Conservation (phyloP, 2,329 filamentous ascomycete genomes). For the Colletotrichum abscissum region DNA sequence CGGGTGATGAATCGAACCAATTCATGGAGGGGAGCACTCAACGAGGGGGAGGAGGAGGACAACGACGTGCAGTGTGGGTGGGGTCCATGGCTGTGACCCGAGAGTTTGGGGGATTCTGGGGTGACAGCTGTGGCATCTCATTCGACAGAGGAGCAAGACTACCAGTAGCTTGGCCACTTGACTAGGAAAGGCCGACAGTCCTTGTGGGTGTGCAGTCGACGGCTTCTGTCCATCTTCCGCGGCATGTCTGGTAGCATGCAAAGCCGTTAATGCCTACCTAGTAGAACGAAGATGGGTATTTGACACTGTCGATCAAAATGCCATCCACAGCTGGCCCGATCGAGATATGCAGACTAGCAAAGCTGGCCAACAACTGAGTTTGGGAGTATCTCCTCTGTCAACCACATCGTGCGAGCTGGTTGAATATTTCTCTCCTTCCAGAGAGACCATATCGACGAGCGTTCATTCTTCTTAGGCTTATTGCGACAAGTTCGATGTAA, state of each 20-base stretch:
- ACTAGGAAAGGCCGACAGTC: neutral
- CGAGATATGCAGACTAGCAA: neutral
- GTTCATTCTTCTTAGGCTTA: too few relatives aligned
- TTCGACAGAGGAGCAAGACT: neutral
- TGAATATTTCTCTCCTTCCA: rapidly evolving
- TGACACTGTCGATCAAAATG: neutral
- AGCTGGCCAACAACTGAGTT: too few relatives aligned
- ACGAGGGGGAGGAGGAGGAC: neutral
- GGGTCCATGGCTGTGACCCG: slow-evolving; percentile 23
- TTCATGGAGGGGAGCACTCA: neutral
- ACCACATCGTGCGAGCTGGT: neutral
- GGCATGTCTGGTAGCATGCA: too few relatives aligned
- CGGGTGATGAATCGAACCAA: slow-evolving; percentile 28
- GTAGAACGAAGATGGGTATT: neutral
- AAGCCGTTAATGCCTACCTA: too few relatives aligned
- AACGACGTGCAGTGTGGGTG: slow-evolving; percentile 20
- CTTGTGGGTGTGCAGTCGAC: neutral
- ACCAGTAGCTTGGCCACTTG: neutral
- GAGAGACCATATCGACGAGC: neutral
- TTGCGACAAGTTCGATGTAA: neutral
- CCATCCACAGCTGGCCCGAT: neutral
- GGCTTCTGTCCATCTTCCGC: neutral
- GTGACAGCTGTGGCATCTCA: neutral
- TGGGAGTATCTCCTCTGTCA: neutral
- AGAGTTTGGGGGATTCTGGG: slow-evolving; percentile 20